These are phyloP conservation scores for Colletotrichum sp. DNA, from an alignment of 2,329 filamentous ascomycete genomes.

Conservation along the genomic window DNA sequence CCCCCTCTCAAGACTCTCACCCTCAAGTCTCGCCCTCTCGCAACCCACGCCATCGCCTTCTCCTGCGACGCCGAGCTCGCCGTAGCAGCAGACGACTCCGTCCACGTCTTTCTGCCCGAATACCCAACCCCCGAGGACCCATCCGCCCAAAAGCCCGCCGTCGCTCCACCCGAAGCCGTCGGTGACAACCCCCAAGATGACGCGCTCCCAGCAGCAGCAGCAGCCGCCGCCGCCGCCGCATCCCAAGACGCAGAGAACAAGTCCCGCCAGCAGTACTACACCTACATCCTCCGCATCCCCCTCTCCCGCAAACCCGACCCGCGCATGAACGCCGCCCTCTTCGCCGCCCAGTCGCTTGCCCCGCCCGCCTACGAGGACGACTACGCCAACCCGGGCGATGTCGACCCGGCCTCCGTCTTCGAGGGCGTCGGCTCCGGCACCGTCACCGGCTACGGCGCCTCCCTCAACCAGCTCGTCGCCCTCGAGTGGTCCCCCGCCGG, in stretches of 20 bases:
- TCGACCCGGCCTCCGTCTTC: conserved; percentile 29
- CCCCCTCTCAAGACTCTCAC: conserved; percentile 52
- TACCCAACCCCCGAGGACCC: conserved; percentile 31
- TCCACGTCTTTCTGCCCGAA: conserved; percentile 56
- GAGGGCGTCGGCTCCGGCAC: conserved; percentile 49
- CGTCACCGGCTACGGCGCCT: conserved; percentile 52
- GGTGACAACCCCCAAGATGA: conserved; percentile 28
- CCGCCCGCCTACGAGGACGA: conserved; percentile 30
- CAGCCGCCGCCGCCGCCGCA: conserved; percentile 8
- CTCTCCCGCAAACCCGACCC: conserved; percentile 41
- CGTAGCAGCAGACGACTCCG: conserved; percentile 59
- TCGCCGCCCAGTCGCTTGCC: conserved; percentile 38
- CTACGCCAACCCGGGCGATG: background rate
- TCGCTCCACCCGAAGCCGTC: conserved; percentile 5
- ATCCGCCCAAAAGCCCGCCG: background rate
- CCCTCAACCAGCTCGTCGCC: conserved; percentile 59
- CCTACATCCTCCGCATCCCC: conserved; percentile 35
- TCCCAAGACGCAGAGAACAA: background rate
- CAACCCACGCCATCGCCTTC: conserved; percentile 51
- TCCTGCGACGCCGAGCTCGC: conserved; percentile 64
- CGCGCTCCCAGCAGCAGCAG: conserved; percentile 20
- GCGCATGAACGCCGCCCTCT: conserved; percentile 51
- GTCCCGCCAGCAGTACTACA: conserved; percentile 34
- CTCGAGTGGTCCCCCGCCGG: conserved; percentile 64
- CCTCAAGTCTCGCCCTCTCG: conserved; percentile 48